Evolutionary conservation across 1,284 basidiomycete genomes (phyloP).

Genomic region (Puccinia brachypodii): DNA sequence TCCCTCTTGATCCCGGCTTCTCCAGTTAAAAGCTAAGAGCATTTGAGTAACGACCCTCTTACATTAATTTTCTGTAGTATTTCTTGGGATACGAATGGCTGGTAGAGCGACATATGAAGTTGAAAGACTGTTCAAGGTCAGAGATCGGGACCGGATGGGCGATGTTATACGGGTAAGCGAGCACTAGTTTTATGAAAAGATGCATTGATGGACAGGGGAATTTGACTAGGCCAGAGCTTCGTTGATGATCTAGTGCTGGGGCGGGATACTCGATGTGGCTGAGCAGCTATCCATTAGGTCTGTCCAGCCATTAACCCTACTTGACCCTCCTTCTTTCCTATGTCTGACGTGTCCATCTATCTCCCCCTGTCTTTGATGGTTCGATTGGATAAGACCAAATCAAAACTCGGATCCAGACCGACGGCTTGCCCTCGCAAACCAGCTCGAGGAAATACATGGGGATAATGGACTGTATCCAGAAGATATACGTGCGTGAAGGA

Average conservation of each 20-base stretch:
- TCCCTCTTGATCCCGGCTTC: no score
- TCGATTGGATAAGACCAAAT: constrained; percentile 71
- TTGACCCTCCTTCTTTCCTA: constrained; percentile 33
- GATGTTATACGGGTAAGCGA: constrained; percentile 73
- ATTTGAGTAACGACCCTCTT: not conserved
- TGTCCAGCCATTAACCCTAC: constrained; percentile 29
- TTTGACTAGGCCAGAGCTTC: not conserved
- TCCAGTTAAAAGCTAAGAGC: not conserved
- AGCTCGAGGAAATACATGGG: constrained; percentile 69
- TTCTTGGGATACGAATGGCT: constrained; percentile 92
- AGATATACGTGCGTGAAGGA: constrained; percentile 78
- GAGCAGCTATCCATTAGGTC: constrained; percentile 50
- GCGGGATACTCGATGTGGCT: constrained; percentile 59
- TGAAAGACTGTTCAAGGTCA: constrained; percentile 60
- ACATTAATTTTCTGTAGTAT: constrained; percentile 63
- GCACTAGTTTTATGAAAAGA: not conserved
- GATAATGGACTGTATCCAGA: constrained; percentile 75
- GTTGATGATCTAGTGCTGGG: not conserved
- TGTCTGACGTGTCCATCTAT: constrained; percentile 10
- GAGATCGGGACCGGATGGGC: constrained; percentile 75
- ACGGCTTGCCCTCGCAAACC: constrained; percentile 61
- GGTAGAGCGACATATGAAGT: constrained; percentile 63
- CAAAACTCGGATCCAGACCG: constrained; percentile 93
- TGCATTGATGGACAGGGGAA: not conserved
- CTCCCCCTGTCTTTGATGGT: not conserved